Base-by-base conservation (phyloP, 129 eudicot genomes). In the Lactuca saligna region DNA sequence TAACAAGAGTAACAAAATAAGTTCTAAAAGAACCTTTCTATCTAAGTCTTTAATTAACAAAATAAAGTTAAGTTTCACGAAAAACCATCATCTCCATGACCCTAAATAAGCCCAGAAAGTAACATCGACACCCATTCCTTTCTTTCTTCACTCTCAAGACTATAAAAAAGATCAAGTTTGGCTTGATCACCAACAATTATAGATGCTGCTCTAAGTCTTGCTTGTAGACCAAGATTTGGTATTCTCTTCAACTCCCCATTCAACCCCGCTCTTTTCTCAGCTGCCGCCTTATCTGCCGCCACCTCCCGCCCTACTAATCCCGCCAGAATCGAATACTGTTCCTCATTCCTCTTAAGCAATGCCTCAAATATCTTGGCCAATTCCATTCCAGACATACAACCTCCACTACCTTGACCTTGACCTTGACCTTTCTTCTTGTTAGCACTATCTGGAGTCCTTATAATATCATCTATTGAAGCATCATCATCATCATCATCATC, bases 71-170 rank as follows among this genome's bases (percentile, higher is more conserved):
- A 3, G 31, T 29, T 58, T 59, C 57, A 25, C n/a, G 29, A 68
- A 49, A 60, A 54, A 25, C 33, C 75, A 42, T 9, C 67, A 6
- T 63, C 41, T 14, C 58, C 48, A 25, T 9, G 15, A 32, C 38
- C 34, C 35, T 81, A 73, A 42, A 77, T 73, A 68, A 77, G 79
- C 6, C 82, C 85, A 2, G 82, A 67, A 71, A 76, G 82, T 76
- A 72, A 57, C 85, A 81, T 81, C 0, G 79, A 81, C 34, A 81
- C 85, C 85, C 82, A 76, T 25, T 81, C 85, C 63, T 69, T 76
- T 56, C 79, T 76, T 60, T 81, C 85, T 61, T 81, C 85, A 62
- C 32, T 69, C 68, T 75, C 61, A 67, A 76, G 82, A 63, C 85
- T 81, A 56, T 61, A 81, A 41, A 81, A 81, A 62, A 81, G 85